Evolutionary conservation across 306 rosid genomes (phyloP).

Genomic region (Argentina anserina): DNA sequence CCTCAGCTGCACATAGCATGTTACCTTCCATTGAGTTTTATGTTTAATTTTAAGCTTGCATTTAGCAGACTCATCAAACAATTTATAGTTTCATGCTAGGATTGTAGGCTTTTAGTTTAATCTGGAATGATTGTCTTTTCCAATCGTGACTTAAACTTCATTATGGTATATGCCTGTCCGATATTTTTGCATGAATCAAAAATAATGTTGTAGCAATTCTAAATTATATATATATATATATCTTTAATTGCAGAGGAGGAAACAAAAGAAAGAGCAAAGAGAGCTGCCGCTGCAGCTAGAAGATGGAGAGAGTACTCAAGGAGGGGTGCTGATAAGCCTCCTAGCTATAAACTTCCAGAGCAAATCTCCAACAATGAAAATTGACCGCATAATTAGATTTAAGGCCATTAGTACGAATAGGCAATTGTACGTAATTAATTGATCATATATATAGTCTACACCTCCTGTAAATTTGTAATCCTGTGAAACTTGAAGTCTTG

Average conservation of each 20-base stretch:
- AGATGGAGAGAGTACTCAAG: slow-evolving; percentile 98
- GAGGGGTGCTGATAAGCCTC: slow-evolving; percentile 74
- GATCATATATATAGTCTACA: slow-evolving; percentile 7
- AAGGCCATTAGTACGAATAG: background rate
- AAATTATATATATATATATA: background rate
- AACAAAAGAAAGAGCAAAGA: slow-evolving; percentile 60
- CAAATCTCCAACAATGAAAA: slow-evolving; percentile 45
- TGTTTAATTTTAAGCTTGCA: background rate
- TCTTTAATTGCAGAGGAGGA: slow-evolving; percentile 57
- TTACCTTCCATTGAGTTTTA: background rate
- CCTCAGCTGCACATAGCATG: background rate
- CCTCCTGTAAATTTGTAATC: background rate
- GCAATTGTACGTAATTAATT: slow-evolving; percentile 36
- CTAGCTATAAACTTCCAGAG: slow-evolving; percentile 83
- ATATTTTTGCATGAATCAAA: background rate
- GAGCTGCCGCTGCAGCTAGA: slow-evolving; percentile 87
- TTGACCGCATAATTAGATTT: slow-evolving; percentile 27
- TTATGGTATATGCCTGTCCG: background rate
- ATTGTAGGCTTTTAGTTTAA: background rate
- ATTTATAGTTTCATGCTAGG: background rate
- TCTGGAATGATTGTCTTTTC: background rate
- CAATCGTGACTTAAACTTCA: background rate
- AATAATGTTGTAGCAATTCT: background rate
- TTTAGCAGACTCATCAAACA: background rate
- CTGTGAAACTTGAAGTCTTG: background rate